Base-by-base conservation (phyloP, 192 early-diverging fungal genomes). In the Backusella psychrophila region DNA sequence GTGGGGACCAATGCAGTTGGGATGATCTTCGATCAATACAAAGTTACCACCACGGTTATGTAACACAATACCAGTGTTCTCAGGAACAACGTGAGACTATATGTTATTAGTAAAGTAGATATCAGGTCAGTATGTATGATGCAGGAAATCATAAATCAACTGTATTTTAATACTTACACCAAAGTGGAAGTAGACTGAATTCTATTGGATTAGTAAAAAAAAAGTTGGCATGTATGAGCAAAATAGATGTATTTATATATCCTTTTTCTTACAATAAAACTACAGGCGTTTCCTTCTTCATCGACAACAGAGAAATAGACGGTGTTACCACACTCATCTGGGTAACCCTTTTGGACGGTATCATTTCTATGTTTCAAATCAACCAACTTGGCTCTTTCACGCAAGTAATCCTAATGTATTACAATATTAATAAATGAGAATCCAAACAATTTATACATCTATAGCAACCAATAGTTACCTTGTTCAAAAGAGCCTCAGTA, bases 231-330 rank as follows among this genome's bases (percentile, higher is more conserved):
- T 29, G 9, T 0, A 63, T 63, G 11, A 29, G 23, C 4, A 29
- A 56, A 21, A 56, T 11, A 7, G 0, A 23, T 63, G 12, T 29
- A 29, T 29, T 29, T 29, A 29, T 8, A 26, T 63, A 63, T 29
- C 8, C 12, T 6, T 26, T 26, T 26, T 4, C 83, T 80, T 83
- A 85, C 85, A 69, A 95, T 91, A 77, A 93, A 93, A 80, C 89
- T 90, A 83, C 93, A 94, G 12, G 94, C 94, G 75, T 94, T 94
- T 53, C 94, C 94, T 65, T 93, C 87, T 44, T 77, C 75, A 77
- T 95, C 94, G 3, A 91, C 89, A 4, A 93, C 91, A 8, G 87
- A 86, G 75, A 95, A 90, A 75, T 93, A 93, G 4, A 95, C 93
- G 2, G 94, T 95, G 75, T 93, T 92, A 26, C 87, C 84, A 4